These are phyloP conservation scores for Polyporus arcularius DNA, from an alignment of 768 basidiomycete species.

Conservation along the genomic window DNA sequence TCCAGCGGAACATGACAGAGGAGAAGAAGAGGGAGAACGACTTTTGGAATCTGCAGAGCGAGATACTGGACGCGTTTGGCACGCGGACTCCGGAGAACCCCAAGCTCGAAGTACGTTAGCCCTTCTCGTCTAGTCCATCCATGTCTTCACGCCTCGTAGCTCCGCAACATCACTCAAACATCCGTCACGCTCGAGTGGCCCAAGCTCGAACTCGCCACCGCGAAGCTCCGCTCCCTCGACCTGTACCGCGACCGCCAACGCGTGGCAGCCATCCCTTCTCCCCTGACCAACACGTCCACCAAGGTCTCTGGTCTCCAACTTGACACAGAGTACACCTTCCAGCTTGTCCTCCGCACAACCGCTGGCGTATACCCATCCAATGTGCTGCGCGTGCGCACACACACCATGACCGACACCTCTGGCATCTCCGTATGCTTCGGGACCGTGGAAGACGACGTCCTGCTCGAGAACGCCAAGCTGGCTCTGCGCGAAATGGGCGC, in stretches of 20 bases:
- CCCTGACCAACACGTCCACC: slow-evolving; percentile 81
- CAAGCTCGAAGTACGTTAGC: slow-evolving; percentile 59
- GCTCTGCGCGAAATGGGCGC: slow-evolving; percentile 86
- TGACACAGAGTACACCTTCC: slow-evolving; percentile 89
- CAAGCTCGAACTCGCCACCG: slow-evolving; percentile 76
- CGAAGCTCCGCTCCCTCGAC: slow-evolving; percentile 85
- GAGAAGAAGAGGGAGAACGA: slow-evolving; percentile 80
- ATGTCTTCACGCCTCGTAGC: slow-evolving; percentile 37
- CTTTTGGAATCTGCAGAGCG: slow-evolving; percentile 83
- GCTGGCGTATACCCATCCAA: slow-evolving; percentile 94
- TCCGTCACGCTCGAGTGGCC: slow-evolving; percentile 98
- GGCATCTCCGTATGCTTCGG: slow-evolving; percentile 96
- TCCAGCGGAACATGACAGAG: slow-evolving; percentile 82
- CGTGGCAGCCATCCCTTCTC: slow-evolving; percentile 82
- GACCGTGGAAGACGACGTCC: slow-evolving; percentile 72
- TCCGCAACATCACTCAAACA: slow-evolving; percentile 95
- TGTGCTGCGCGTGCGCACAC: slow-evolving; percentile 79
- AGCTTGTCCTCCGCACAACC: slow-evolving; percentile 89
- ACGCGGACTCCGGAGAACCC: slow-evolving; percentile 67
- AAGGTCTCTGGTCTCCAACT: slow-evolving; percentile 83
- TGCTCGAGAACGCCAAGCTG: slow-evolving; percentile 80
- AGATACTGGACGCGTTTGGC: slow-evolving; percentile 79
- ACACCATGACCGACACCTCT: slow-evolving; percentile 93
- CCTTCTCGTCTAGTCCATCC: neutral
- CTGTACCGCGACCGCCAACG: slow-evolving; percentile 92